Evolutionary conservation across 2,329 filamentous ascomycete species (phyloP).

Genomic region (Didymella pinodella): DNA sequence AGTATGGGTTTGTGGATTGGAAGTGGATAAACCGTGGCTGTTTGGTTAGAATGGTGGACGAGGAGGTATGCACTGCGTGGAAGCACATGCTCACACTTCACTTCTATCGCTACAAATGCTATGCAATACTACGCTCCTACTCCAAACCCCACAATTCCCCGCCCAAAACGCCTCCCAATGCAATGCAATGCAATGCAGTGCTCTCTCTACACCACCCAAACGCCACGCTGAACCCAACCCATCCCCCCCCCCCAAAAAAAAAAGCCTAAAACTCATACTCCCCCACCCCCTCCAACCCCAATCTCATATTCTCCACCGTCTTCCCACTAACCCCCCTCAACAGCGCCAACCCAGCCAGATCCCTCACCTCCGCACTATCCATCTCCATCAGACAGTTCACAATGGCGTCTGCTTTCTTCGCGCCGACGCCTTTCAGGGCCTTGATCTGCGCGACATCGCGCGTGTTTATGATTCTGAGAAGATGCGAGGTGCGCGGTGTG

Average conservation of each 20-base stretch:
- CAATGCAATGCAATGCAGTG: neutral
- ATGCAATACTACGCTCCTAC: too few species aligned
- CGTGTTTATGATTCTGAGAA: conserved; percentile 77
- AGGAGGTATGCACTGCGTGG: too few species aligned
- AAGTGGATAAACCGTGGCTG: too few species aligned
- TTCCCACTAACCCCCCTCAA: conserved; percentile 59
- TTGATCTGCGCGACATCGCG: conserved; percentile 71
- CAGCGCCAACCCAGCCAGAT: conserved; percentile 55
- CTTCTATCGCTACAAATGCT: too few species aligned
- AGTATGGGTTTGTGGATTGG: too few species aligned
- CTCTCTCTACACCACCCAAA: conserved; percentile 16
- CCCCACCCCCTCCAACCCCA: conserved; percentile 44
- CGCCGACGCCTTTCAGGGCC: conserved; percentile 72
- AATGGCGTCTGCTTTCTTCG: conserved; percentile 71
- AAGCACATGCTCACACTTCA: too few species aligned
- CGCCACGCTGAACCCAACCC: conserved; percentile 30
- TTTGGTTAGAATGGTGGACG: too few species aligned
- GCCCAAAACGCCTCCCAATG: conserved; percentile 12
- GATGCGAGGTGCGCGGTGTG: conserved; percentile 67
- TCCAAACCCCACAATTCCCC: too few species aligned
- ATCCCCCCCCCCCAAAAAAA: neutral
- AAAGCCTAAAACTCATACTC: conserved; percentile 37
- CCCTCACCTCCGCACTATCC: conserved; percentile 53
- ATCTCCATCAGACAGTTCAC: conserved; percentile 58
- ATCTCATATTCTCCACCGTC: conserved; percentile 61